Evolutionary conservation across 2,329 filamentous ascomycete genomes (phyloP).

Genomic region (Penicillium sp.): DNA sequence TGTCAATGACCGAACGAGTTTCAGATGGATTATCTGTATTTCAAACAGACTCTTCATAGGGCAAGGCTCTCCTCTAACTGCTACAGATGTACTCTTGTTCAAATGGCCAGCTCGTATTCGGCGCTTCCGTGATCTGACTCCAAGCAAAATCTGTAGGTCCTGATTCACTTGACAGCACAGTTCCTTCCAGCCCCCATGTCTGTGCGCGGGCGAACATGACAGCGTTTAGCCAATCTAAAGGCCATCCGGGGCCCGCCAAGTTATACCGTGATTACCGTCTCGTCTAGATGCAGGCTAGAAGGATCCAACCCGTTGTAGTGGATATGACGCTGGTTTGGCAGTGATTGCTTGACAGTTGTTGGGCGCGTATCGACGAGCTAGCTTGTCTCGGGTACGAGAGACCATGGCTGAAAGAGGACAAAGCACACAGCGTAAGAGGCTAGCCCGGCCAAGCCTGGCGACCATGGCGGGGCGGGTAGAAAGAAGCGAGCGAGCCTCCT

Average conservation of each 20-base stretch:
- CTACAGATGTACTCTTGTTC: background rate
- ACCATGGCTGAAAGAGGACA: background rate
- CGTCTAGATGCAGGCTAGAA: background rate
- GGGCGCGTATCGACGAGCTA: background rate
- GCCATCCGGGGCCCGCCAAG: background rate
- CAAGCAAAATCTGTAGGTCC: no score
- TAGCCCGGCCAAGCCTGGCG: background rate
- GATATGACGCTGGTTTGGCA: background rate
- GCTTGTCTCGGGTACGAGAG: background rate
- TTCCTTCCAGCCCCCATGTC: background rate
- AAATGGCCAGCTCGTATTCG: background rate
- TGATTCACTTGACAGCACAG: background rate
- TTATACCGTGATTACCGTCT: background rate
- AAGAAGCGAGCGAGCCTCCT: conserved; percentile 12
- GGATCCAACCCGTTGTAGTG: background rate
- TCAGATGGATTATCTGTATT: no score
- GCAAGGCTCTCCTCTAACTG: background rate
- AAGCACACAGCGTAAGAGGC: background rate
- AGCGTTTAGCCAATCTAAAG: background rate
- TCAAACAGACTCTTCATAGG: background rate
- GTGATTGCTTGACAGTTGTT: no score
- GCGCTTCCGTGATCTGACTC: background rate
- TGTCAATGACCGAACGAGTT: no score
- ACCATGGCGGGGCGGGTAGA: conserved; percentile 4
- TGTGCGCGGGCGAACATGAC: background rate